Base-by-base conservation (phyloP, 2,329 filamentous ascomycete species). In the Aspergillus ochraceus region DNA sequence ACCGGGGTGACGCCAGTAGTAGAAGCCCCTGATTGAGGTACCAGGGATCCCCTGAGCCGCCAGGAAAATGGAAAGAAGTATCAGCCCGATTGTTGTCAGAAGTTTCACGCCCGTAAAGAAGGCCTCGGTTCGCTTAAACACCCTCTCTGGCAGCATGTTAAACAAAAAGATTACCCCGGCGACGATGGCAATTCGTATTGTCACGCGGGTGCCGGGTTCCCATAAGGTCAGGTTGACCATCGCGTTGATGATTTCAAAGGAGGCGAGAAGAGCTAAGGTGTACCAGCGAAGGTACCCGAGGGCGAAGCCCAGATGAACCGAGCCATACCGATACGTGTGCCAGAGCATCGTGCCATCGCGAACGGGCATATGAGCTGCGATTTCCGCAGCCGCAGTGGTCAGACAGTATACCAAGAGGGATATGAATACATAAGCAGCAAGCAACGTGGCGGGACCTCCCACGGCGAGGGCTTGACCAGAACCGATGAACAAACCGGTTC, bases 191-290 rank as follows among this genome's bases (percentile, higher is more conserved):
- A 82, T 76, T 68, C 79, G 80, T 24, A 77, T 69, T 6, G 74
- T 75, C 26, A 79, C 70, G 10, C 71, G 71, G 26, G 74, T 55
- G 5, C 68, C 69, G 12, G 77, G 74, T 19, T 71, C 68, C 86
- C 87, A 90, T 67, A 84, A 84, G 60, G 84, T 76, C 64, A 89
- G 84, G 36, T 89, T 80, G 29, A 88, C 83, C 64, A 85, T 83
- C 29, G 86, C 85, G n/a, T 86, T 87, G 0, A 84, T 85, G 60
- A 89, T 86, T 72, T 90, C 87, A 60, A 84, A 82, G 55, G 78
- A 80, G 2, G 82, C 74, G 30, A 80, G 72, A 58, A 82, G 75
- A 3, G 79, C 74, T 49, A 76, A 64, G 1, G 76, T 71, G 56
- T 79, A 81, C 80, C 80, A 82, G 53, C 81, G 80, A 36, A 78